Evolutionary conservation across 2,329 filamentous ascomycete species (phyloP), one percentile per base, ranked within the genome.

Genomic region (Aspergillus viridinutans): DNA sequence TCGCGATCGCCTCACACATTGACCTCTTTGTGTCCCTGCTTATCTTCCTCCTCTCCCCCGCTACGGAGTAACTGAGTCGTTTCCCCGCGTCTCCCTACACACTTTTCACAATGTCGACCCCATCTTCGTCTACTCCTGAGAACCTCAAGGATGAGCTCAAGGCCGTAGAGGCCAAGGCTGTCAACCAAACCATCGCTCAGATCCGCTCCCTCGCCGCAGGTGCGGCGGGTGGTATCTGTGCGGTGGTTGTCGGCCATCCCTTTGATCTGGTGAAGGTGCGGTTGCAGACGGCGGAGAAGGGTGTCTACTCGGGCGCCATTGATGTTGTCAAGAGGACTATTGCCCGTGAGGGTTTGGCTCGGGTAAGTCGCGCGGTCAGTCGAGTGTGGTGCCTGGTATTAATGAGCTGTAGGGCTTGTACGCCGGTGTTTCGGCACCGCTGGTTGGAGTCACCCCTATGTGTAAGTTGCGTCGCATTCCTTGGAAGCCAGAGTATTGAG

Each of bases 191-290:
- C 1, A 69, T 87, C 49, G 82, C 85, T 54, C 85, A 85, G 73
- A 75, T 96, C 61, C 88, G 93, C 58, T 94, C 93, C 45, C 84
- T 99, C 52, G 87, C 83, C 8, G 93, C 93, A 7, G 94, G 94
- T 67, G 94, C 92, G 61, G 95, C 96, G 58, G 94, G 94, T 66
- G 94, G 94, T 67, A 76, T 99, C 50, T 97, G 90, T 79, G 93
- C 94, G 56, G 94, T 99, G 55, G 74, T 99, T 45, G 92, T 97
- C 58, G 90, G 94, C 56, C 94, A 99, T 76, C 94, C 94, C 9
- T 99, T 99, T 73, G 94, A 99, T 74, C 82, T 99, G 67, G 93
- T 97, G 74, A 99, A 99, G 80, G 94, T 99, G 64, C 90, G 94
- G 58, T 80, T 99, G 74, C 94, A 99, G 81, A 99, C 94, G 2